Base-by-base conservation (phyloP, 192 early-diverging fungal species). In the Backusella westeae region DNA sequence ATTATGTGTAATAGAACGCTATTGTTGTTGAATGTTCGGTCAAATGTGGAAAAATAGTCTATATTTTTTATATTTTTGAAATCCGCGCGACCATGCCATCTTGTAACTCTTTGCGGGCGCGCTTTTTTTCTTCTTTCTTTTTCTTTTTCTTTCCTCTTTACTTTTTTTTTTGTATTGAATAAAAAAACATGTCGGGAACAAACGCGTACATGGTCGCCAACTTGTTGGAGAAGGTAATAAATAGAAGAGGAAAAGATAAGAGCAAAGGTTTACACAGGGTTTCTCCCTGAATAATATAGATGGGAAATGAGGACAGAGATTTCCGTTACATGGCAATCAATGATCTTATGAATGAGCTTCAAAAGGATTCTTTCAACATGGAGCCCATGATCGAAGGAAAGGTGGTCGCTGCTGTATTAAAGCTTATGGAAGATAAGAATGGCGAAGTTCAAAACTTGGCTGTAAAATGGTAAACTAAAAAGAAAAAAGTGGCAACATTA, bases 311-410 rank as follows among this genome's bases (percentile, higher is more conserved):
- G 36, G 95, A 96, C 81, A 88, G 92, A 26, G 95, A 96, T 82
- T 93, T 93, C 79, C 92, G 95, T 49, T 95, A 91, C 81, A 96
- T 96, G 95, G 95, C 94, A 29, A 67, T 89, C 23, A 89, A 89
- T 73, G 95, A 96, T 82, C 83, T 96, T 56, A 90, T 89, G 76
- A 89, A 87, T 14, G 93, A 93, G 72, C 86, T 94, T 15, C 86
- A 89, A 49, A 89, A 89, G 70, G 86, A 89, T 9, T 77, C 75
- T 29, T 89, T 92, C 75, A 74, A 68, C 8, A 78, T 87, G 34
- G 92, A 94, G 14, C 78, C 88, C 29, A 56, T 81, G 32, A 89
- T 91, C 21, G 90, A 93, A 59, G 90, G 91, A 75, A 90, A 87
- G 82, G 91, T 89, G 9, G 85, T 88, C 36, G 74, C 69, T 44